Base-by-base conservation (phyloP, 331 rosid species). In the Acacia concinna region DNA sequence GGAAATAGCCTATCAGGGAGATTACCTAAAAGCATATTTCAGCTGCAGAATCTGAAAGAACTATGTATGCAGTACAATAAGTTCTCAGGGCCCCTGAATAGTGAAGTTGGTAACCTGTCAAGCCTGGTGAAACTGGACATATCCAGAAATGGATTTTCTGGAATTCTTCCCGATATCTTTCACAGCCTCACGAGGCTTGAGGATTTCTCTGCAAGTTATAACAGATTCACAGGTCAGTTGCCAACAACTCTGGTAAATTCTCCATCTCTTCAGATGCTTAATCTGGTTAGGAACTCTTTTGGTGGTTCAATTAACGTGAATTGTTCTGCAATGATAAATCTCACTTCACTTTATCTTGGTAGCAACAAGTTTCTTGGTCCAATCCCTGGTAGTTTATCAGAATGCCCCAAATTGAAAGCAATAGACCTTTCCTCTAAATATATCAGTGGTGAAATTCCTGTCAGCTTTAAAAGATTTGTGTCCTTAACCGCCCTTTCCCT, bases 271-370 rank as follows among this genome's bases (percentile, higher is more conserved):
- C 56, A 77, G 34, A 41, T 44, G 21, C 73, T 84, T 9, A 8
- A 18, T 67, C 10, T 80, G 77, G 46, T 0, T 28, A 56, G 80
- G 63, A 71, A 84, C 54, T 80, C 84, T 30, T 68, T 84, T 21
- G 63, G 77, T 65, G 82, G 84, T n/a, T 51, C 79, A 17, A 14
- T 84, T 17, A 71, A 65, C 20, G 43, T 84, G 76, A 84, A 80
- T 62, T 84, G 84, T 34, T 84, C 73, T 76, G 82, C 82, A 32
- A 76, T 80, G 87, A 70, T 71, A 65, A 84, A 80, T 30, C 82
- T 84, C 1, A 43, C 72, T 43, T 65, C 74, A 8, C 38, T 84
- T n/a, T 20, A 0, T 28, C 78, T 84, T 77, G 65, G 65, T 46
- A 0, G 6, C 41, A 81, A 77, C 34, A 32, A 46, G 27, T 68